Evolutionary conservation across 768 basidiomycete genomes (phyloP).

Genomic region (Mycena metata): DNA sequence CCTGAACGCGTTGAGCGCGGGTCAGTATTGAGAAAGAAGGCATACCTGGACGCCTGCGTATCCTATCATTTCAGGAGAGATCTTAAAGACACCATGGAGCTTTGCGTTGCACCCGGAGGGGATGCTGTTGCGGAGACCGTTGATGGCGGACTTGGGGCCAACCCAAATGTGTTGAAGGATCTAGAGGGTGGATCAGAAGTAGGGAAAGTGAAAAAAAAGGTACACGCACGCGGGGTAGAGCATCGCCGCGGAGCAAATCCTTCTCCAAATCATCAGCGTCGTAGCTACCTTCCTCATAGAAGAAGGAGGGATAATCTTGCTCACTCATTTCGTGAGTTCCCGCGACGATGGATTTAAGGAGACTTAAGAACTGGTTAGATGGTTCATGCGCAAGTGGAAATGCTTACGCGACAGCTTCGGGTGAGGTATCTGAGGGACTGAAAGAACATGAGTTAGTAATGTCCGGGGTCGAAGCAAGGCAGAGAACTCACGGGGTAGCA

Average conservation of each 20-base stretch:
- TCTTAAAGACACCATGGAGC: neutral
- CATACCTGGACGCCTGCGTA: conserved; percentile 2
- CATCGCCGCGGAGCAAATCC: conserved; percentile 2
- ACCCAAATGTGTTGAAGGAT: conserved; percentile 10
- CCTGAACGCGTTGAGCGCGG: neutral
- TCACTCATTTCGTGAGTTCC: neutral
- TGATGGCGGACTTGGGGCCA: neutral
- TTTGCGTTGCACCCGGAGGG: neutral
- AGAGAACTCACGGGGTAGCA: no score
- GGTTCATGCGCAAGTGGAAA: neutral
- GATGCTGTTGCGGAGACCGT: neutral
- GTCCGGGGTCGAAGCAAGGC: no score
- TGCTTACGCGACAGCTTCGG: neutral
- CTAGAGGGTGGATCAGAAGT: neutral
- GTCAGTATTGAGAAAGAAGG: neutral
- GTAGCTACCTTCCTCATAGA: neutral
- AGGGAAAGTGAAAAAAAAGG: neutral
- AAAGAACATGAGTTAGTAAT: no score
- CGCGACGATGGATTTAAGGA: neutral
- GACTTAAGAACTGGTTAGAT: neutral
- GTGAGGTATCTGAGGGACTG: neutral
- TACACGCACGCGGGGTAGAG: conserved; percentile 4
- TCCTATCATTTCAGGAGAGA: conserved; percentile 5
- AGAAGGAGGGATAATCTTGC: neutral
- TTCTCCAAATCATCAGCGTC: neutral